Conservation (phyloP, 2,329 filamentous ascomycete genomes). For the Penicillium sp. region DNA sequence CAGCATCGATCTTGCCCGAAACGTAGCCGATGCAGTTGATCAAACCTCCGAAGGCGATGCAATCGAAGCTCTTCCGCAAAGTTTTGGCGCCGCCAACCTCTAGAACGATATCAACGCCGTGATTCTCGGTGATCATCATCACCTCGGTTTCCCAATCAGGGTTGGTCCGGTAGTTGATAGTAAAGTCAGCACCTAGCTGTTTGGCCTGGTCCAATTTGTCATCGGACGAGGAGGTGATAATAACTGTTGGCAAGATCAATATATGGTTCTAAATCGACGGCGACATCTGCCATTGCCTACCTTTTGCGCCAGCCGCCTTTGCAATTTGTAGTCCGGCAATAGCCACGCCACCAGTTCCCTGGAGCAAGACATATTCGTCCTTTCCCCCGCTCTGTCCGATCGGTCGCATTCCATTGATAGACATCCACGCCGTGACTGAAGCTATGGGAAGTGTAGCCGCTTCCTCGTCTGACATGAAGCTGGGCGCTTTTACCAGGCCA, state of each 20-base stretch:
- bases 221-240: constrained; percentile 54
- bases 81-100: constrained; percentile 54
- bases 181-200: constrained; percentile 49
- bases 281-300: constrained; percentile 16
- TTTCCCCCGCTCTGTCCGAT: constrained; percentile 48
- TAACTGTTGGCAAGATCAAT: constrained; percentile 37
- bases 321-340: constrained; percentile 49
- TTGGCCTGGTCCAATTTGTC: constrained; percentile 52
- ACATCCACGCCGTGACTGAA: constrained; percentile 53
- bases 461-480: constrained; percentile 39
- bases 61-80: constrained; percentile 49
- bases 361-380: constrained; percentile 54
- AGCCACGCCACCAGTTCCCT: constrained; percentile 53
- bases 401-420: constrained; percentile 45
- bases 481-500: constrained; percentile 43
- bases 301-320: constrained; percentile 48
- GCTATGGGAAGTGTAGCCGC: constrained; percentile 47
- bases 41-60: constrained; percentile 47
- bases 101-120: constrained; percentile 53
- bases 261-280: not conserved
- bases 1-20: constrained; percentile 55
- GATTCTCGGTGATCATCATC: constrained; percentile 44
- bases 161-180: constrained; percentile 52
- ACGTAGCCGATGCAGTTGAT: constrained; percentile 51
- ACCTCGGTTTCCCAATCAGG: constrained; percentile 50